Evolutionary conservation across 495 filamentous ascomycete species (phyloP).

Genomic region (Beverwykella pulmonaria): DNA sequence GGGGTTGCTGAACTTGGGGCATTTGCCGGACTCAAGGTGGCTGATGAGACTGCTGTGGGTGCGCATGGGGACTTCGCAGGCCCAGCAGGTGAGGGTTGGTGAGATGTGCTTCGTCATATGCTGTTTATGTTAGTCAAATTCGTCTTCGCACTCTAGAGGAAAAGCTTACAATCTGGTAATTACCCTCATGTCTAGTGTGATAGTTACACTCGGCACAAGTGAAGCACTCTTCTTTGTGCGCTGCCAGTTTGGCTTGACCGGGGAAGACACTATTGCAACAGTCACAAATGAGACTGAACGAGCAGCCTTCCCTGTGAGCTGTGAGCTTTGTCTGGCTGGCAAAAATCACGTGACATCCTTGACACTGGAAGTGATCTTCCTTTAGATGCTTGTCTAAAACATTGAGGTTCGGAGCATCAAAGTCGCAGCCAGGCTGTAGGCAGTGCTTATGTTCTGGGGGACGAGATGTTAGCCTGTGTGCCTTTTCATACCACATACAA

Average conservation of each 20-base stretch:
- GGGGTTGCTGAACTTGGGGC: slow-evolving; percentile 8
- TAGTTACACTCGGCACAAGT: background rate
- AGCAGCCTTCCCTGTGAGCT: slow-evolving; percentile 2
- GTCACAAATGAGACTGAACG: background rate
- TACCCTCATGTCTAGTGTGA: background rate
- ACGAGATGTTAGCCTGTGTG: background rate
- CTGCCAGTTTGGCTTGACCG: background rate
- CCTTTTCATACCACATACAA: background rate
- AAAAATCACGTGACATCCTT: slow-evolving; percentile 9
- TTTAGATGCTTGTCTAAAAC: slow-evolving; percentile 10
- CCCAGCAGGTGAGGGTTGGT: slow-evolving; percentile 8
- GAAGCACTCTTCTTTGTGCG: background rate
- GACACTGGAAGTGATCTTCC: slow-evolving; percentile 24
- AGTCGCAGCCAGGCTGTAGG: slow-evolving; percentile 26
- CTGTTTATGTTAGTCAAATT: slow-evolving; percentile 1
- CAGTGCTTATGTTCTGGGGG: slow-evolving; percentile 23
- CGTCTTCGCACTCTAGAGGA: background rate
- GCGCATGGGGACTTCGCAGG: slow-evolving; percentile 6
- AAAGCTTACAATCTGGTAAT: slow-evolving; percentile 2
- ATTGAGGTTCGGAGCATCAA: slow-evolving; percentile 3
- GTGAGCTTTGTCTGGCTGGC: slow-evolving; percentile 20
- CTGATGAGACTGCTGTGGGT: slow-evolving; percentile 10
- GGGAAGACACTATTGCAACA: background rate
- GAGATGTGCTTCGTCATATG: slow-evolving; percentile 7
- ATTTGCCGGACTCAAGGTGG: slow-evolving; percentile 27